Evolutionary conservation across 1,139 yeast species (phyloP), one percentile per base, ranked within the genome.

Genomic region (Cylindricascospora bacillispora): DNA sequence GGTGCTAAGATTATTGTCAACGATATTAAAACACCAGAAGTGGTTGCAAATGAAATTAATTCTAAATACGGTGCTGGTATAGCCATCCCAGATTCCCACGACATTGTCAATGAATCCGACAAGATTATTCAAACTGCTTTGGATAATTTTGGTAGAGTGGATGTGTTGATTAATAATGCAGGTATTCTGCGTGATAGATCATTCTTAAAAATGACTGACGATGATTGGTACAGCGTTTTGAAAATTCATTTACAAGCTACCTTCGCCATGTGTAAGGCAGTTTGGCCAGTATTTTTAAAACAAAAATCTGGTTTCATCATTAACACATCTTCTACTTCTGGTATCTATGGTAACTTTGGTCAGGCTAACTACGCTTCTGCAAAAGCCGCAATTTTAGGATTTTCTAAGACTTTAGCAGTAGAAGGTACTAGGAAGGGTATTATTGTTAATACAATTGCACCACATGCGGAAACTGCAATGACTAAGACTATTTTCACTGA

Each of bases 391-490:
- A 74, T 89, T 39, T 60, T 85, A 31, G 95, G 95, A 21, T 70
- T 89, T 47, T 67, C 94, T 20, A 75, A 71, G 56, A 80, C 95
- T 25, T 57, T 83, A 40, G 95, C 97, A 15, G 65, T 80, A 42
- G 98, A 89, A 62, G 98, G 98, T 48, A 73, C 74, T 37, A 83
- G 71, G 59, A 54, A 63, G 51, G 75, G 78, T 52, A 82, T 89
- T 46, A 66, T 67, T 51, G 89, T 75, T 36, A 82, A 86, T 54
- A 68, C 74, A 29, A 78, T 85, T 56, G 97, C 97, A 27, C 98
- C 98, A 36, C 95, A 86, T 55, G 97, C 97, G 26, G 95, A 86
- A 53, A 86, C 98, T 30, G 89, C 93, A 39, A 89, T 89, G 98
- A 89, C 97, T 20, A 70, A 73, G 52, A 78, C 93, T 6, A 72